phyloP scores from a whole-genome alignment of 345 rosid genomes.

The Lepidium sativum region DNA sequence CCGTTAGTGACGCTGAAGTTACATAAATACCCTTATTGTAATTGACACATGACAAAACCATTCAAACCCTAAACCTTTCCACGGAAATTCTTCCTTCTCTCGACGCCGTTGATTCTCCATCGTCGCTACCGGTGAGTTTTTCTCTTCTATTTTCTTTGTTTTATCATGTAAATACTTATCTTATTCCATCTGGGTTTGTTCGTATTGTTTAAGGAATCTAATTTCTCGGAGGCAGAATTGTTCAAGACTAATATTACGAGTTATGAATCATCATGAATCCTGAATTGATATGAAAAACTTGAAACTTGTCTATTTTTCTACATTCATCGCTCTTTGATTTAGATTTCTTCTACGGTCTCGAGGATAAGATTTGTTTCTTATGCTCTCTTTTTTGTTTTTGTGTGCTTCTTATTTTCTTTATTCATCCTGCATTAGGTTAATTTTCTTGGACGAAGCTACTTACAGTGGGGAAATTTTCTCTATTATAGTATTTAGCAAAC shows the following conservation, averaged over 20 bases:
- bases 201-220: background rate
- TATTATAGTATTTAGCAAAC: background rate
- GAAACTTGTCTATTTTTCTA: background rate
- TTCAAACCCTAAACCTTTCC: constrained; percentile 13
- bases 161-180: background rate
- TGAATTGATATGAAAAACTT: too few relatives aligned
- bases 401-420: background rate
- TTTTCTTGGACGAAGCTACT: background rate
- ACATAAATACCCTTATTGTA: constrained; percentile 12
- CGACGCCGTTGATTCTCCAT: constrained; percentile 15
- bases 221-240: background rate
- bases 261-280: background rate
- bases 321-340: too few relatives aligned
- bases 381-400: background rate
- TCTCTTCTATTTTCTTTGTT: background rate
- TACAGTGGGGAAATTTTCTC: background rate
- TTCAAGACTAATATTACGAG: too few relatives aligned
- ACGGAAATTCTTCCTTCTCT: constrained; percentile 9
- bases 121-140: constrained; percentile 6
- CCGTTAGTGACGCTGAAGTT: background rate
- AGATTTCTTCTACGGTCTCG: too few relatives aligned
- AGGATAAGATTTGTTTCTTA: background rate
- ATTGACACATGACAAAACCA: background rate
- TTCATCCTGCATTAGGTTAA: background rate
- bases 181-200: background rate